Conservation (phyloP, 805 yeast genomes). For the Yueomyces sp. region DNA sequence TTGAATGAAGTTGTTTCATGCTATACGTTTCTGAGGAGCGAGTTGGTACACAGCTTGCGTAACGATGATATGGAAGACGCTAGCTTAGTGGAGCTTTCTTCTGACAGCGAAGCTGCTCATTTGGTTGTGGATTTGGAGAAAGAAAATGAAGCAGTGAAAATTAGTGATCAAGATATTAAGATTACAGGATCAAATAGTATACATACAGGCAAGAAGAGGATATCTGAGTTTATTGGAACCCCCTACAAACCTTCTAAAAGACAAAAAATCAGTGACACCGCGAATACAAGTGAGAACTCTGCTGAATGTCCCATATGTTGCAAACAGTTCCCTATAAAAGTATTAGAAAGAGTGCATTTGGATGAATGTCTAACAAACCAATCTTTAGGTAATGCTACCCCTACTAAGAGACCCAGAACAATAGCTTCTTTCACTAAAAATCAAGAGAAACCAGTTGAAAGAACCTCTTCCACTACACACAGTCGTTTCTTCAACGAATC, state of each 20-base stretch:
- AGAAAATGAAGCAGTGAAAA: constrained; percentile 12
- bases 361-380: constrained; percentile 39
- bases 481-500: no score
- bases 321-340: constrained; percentile 37
- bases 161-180: constrained; percentile 12
- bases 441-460: background rate
- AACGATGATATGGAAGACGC: constrained; percentile 3
- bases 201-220: constrained; percentile 4
- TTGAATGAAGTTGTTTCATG: constrained; percentile 60
- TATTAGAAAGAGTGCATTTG: constrained; percentile 46
- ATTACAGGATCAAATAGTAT: constrained; percentile 18
- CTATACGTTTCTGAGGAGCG: constrained; percentile 30
- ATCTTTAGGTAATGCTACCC: constrained; percentile 4
- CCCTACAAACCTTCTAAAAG: constrained; percentile 3
- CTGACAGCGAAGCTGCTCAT: constrained; percentile 15
- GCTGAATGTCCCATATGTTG: constrained; percentile 62
- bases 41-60: constrained; percentile 1
- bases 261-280: background rate
- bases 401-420: background rate
- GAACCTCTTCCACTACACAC: background rate
- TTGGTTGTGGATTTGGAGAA: background rate
- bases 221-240: background rate
- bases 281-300: constrained; percentile 3
- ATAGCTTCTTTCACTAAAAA: background rate
- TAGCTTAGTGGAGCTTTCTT: constrained; percentile 18